Conservation (phyloP, 441 rosid species). For the Lepidium campestre region DNA sequence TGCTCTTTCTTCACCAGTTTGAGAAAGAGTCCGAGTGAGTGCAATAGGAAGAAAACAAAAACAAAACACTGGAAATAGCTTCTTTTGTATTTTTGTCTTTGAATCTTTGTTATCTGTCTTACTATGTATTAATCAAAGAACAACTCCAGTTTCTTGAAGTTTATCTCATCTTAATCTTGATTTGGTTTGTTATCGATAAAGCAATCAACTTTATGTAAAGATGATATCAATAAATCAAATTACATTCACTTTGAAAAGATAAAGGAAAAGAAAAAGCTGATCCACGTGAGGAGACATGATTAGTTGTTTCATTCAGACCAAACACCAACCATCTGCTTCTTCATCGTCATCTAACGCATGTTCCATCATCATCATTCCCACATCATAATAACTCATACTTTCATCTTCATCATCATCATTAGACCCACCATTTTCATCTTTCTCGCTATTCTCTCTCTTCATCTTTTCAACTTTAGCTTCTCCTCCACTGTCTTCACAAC, state of each 20-base stretch:
- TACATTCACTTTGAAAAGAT: not conserved
- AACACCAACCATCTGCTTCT: constrained; percentile 59
- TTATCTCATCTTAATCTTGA: constrained; percentile 2
- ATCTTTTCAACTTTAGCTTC: not conserved
- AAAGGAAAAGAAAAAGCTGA: constrained; percentile 6
- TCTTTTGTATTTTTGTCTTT: not conserved
- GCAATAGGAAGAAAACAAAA: constrained; percentile 11
- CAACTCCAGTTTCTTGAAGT: constrained; percentile 6
- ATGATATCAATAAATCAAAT: not conserved
- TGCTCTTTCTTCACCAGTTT: not conserved
- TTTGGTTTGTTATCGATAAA: not conserved
- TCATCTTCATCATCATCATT: constrained; percentile 3
- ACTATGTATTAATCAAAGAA: constrained; percentile 17
- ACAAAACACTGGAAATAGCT: constrained; percentile 10
- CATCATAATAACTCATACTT: constrained; percentile 31
- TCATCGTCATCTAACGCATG: constrained; percentile 30
- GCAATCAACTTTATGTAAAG: not conserved
- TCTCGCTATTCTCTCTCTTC: not conserved
- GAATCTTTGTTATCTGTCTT: constrained; percentile 5
- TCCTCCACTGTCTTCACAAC: not conserved
- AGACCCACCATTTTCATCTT: constrained; percentile 5
- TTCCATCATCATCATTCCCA: constrained; percentile 28
- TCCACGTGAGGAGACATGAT: constrained; percentile 13
- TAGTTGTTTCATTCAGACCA: constrained; percentile 32
- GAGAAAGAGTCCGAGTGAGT: constrained; percentile 19